Base-by-base conservation (phyloP, 192 early-diverging fungal genomes). In the Umbelopsis sp. region DNA sequence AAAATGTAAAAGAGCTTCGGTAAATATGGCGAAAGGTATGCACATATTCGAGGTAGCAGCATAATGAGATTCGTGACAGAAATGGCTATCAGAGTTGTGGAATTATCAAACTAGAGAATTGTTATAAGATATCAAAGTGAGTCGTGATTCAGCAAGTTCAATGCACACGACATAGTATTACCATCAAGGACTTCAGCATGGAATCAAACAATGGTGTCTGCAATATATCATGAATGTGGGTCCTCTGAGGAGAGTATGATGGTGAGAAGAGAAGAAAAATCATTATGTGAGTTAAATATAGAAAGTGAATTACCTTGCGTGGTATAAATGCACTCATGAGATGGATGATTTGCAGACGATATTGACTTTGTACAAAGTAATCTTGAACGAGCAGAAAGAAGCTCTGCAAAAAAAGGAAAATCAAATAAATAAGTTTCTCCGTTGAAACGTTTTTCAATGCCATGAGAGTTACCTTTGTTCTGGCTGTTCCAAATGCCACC, bases 51-150 rank as follows among this genome's bases (percentile, higher is more conserved):
- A 29, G 85, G 85, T 51, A 86, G 75, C 2, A 86, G 51, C 85
- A 86, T 86, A 47, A 86, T 84, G 10, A 86, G 56, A 9, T 80
- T 84, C 75, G 83, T 84, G 36, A 84, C 74, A 32, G 82, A 83
- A 17, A 86, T 71, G 22, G 82, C 83, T 26, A 86, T 82, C 65
- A 86, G 70, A 1, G 82, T 74, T 14, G 85, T 83, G 0, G 85
- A 86, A 0, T 83, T 84, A 41, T 86, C 85, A 66, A 79, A 78
- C 85, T 86, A 77, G 10, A 31, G 6, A 21, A 34, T 62, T 41
- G 47, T 49, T 1, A 11, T 5, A 32, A 62, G 11, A 12, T 12
- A 20, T 34, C 14, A 12, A 32, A 1, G 20, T 8, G 12, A 62
- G 3, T 26, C 14, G 32, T 5, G 7, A 8, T 62, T 62, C 31